These are phyloP conservation scores for Turritis glabra DNA, from an alignment of 345 rosid genomes.

Conservation along the genomic window DNA sequence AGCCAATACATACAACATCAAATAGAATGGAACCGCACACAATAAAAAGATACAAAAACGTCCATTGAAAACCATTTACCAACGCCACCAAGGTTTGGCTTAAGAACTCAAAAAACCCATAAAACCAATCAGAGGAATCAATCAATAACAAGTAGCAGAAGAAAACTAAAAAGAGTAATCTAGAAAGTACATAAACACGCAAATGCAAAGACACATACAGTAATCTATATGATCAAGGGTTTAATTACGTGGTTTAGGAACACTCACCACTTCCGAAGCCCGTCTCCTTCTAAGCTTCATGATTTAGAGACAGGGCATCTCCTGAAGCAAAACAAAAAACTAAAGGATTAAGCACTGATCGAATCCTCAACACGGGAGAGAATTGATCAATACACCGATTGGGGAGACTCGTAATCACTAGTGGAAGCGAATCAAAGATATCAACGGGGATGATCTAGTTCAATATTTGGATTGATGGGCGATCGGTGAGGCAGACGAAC, in stretches of 20 bases:
- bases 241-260: slow-evolving; percentile 8
- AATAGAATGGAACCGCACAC: not conserved
- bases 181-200: not conserved
- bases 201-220: slow-evolving; percentile 13
- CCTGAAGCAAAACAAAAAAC: slow-evolving; percentile 25
- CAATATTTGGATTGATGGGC: slow-evolving; percentile 2
- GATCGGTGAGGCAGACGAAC: slow-evolving; percentile 22
- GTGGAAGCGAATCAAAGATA: slow-evolving; percentile 18
- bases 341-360: slow-evolving; percentile 44
- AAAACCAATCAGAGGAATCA: not conserved
- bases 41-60: not conserved
- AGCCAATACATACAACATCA: slow-evolving; percentile 7
- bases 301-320: slow-evolving; percentile 54
- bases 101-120: slow-evolving; percentile 1
- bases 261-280: slow-evolving; percentile 81
- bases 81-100: not conserved
- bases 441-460: slow-evolving; percentile 41
- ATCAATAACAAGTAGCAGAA: not conserved
- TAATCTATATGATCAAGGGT: slow-evolving; percentile 1
- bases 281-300: slow-evolving; percentile 86
- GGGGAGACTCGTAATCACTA: not conserved
- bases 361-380: slow-evolving; percentile 47
- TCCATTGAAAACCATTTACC: not conserved
- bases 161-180: not conserved
- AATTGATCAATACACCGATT: slow-evolving; percentile 47